Evolutionary conservation across 768 basidiomycete genomes (phyloP), one percentile per base, ranked within the genome.

Genomic region (Termitomyces sp.): DNA sequence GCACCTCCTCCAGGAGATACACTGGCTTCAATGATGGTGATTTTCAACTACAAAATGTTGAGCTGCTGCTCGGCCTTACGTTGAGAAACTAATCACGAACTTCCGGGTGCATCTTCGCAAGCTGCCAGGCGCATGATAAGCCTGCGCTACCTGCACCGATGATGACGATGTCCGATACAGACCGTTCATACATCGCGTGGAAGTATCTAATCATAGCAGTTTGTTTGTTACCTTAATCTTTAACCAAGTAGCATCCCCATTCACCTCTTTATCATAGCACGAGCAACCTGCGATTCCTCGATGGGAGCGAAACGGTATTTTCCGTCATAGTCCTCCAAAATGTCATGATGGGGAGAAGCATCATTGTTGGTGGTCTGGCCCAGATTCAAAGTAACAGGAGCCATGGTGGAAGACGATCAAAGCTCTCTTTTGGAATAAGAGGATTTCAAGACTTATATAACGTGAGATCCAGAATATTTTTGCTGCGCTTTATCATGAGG

Each of bases 1-100:
- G 87, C 88, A 36, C 88, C 86, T 56, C 87, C 87, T 55, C 87
- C 87, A 1, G 89, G 89, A 2, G 89, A 85, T n/a, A 91, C 89
- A 63, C 81, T 85, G 20, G 89, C 89, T 72, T 91, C 89, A 64
- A 90, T 74, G 67, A 91, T 78, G 8, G 74, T 77, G 58, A 78
- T 71, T 65, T 83, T 85, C 54, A 85, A 68, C 76, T 79, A 55
- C 48, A 32, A 30, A 30, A 26, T 46, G 18, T 51, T 56, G 55
- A 36, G 44, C 28, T 52, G 16, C 1, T 20, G 32, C 20, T 41
- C 7, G 28, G 32, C 14, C 40, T 41, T 28, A 5, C 23, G 23
- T 20, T 26, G 43, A 28, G 36, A 10, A 48, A 55, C 40, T 32
- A n/a, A 23, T 47, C 26, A 69, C 74, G 61, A 62, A 89, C 77